Conservation (phyloP, 148 eudicot genomes). For the Nepenthes gracilis region DNA sequence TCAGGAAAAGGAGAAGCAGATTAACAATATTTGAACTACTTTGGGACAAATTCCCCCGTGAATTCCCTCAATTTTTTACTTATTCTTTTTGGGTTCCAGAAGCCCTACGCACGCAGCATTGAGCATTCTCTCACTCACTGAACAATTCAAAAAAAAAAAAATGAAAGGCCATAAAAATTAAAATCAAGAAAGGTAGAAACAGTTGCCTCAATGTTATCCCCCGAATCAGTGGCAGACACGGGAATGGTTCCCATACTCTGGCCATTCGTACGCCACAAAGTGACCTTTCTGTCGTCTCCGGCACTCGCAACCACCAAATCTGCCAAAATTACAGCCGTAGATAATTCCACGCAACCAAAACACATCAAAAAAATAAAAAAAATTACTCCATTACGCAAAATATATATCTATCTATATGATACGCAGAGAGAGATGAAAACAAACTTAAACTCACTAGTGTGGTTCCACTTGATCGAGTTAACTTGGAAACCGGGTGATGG, state of each 20-base stretch:
- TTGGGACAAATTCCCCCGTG: too few relatives aligned
- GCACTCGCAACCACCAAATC: conserved; percentile 99
- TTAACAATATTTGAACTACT: too few relatives aligned
- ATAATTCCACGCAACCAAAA: not conserved
- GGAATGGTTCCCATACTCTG: conserved; percentile 78
- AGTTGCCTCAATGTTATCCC: conserved; percentile 69
- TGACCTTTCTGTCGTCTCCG: conserved; percentile 77
- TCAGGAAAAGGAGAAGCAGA: too few relatives aligned
- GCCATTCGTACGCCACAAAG: conserved; percentile 76
- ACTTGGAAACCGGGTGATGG: conserved; percentile 63
- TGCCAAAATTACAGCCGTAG: conserved; percentile 12
- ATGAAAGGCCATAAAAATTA: not conserved
- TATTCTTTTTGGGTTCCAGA: too few relatives aligned
- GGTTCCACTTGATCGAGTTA: conserved; percentile 89
- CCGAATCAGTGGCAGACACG: conserved; percentile 32
- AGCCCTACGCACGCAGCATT: too few relatives aligned
- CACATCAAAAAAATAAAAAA: not conserved
- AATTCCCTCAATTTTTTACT: too few relatives aligned
- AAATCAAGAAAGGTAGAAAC: not conserved
- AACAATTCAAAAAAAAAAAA: not conserved
- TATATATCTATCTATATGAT: not conserved
- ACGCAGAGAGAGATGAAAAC: too few relatives aligned
- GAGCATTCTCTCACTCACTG: not conserved
- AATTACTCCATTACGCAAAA: not conserved
- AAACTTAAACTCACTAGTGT: conserved; percentile 50